A percentile compares a stretch with the other conserved stretches of the same genome.
Evolutionary conservation across 768 basidiomycete genomes (phyloP).

Genomic region (Trametes punicea): DNA sequence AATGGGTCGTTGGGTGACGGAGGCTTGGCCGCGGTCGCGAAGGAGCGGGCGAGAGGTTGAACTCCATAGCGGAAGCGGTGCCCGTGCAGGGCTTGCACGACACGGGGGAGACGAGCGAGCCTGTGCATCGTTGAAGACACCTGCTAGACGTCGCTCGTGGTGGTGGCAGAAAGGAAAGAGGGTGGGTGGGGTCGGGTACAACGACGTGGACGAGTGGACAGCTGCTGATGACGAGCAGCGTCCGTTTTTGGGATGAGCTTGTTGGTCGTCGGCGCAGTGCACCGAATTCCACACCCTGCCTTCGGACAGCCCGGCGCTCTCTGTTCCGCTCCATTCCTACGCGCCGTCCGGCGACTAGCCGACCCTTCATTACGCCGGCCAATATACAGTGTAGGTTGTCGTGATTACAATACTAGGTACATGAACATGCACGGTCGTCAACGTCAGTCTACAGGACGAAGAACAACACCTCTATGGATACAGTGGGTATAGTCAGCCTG

Average conservation of each 20-base stretch:
- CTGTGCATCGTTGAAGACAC: slow-evolving; percentile 16
- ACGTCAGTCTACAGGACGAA: neutral
- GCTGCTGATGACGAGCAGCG: slow-evolving; percentile 16
- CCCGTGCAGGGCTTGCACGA: slow-evolving; percentile 19
- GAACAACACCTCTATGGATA: slow-evolving; percentile 3
- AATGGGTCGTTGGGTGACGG: slow-evolving; percentile 83
- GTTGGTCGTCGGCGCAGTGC: slow-evolving; percentile 8
- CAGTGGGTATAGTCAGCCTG: neutral
- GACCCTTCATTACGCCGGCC: neutral
- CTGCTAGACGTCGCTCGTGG: slow-evolving; percentile 16
- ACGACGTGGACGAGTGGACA: slow-evolving; percentile 13
- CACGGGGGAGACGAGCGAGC: slow-evolving; percentile 20
- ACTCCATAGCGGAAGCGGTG: slow-evolving; percentile 19
- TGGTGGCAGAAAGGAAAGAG: slow-evolving; percentile 7
- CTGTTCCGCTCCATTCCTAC: neutral
- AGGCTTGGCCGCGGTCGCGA: slow-evolving; percentile 46
- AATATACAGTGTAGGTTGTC: neutral
- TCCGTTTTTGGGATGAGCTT: slow-evolving; percentile 13
- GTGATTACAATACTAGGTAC: neutral
- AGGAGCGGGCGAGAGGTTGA: slow-evolving; percentile 26
- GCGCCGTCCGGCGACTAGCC: neutral
- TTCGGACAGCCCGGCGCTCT: slow-evolving; percentile 1
- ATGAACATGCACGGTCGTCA: neutral
- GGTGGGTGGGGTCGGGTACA: neutral
- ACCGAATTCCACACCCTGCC: neutral